Evolutionary conservation across 2,329 filamentous ascomycete genomes (phyloP).

Genomic region (Esteya vermicola): DNA sequence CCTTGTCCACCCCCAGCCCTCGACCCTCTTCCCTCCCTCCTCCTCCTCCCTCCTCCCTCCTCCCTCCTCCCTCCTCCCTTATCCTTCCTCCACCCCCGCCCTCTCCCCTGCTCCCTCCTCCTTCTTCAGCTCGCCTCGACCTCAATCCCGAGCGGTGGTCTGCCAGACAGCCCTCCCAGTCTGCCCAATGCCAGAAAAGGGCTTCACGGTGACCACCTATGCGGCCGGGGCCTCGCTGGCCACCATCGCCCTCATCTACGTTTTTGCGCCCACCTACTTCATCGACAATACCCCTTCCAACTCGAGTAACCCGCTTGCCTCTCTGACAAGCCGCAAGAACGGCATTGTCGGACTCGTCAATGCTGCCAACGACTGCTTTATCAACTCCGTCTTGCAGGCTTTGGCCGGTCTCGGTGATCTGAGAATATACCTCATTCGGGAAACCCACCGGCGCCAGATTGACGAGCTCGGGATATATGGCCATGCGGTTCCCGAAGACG

Average conservation of each 20-base stretch:
- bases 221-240: conserved; percentile 91
- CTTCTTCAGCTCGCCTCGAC: too few species aligned
- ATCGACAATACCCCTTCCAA: conserved; percentile 66
- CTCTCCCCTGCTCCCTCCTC: background rate
- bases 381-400: conserved; percentile 91
- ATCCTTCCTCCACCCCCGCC: background rate
- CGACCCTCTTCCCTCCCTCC: too few species aligned
- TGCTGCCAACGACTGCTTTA: conserved; percentile 89
- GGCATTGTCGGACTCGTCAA: conserved; percentile 82
- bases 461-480: conserved; percentile 67
- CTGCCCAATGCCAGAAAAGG: conserved; percentile 60
- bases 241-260: conserved; percentile 88
- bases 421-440: conserved; percentile 80
- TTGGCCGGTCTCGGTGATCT: conserved; percentile 82
- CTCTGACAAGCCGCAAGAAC: conserved; percentile 47
- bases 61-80: too few species aligned
- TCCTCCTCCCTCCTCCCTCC: too few species aligned
- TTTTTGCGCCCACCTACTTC: conserved; percentile 94
- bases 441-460: conserved; percentile 70
- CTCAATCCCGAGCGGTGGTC: too few species aligned
- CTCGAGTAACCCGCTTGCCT: conserved; percentile 12
- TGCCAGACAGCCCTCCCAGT: background rate
- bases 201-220: conserved; percentile 75
- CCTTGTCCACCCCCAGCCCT: too few species aligned
- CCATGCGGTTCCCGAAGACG: conserved; percentile 35